phyloP scores from a whole-genome alignment of 2,329 filamentous ascomycete genomes.

The Cladosporium sp. region DNA sequence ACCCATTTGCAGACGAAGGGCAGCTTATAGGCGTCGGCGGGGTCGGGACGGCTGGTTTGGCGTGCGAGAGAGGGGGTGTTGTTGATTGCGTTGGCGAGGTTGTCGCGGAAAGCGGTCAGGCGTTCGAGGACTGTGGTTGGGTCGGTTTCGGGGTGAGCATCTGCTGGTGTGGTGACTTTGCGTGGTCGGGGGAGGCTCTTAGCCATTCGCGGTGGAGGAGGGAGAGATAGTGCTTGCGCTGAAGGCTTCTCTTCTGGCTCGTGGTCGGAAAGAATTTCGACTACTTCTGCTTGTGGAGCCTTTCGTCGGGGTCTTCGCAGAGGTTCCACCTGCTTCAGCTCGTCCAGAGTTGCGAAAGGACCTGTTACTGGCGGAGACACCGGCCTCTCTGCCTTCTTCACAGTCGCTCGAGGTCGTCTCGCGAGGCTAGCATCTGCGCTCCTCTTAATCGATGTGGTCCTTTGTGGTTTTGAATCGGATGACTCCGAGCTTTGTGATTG shows the following conservation, averaged over 20 bases:
- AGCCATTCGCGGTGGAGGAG: constrained; percentile 27
- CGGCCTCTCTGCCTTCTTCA: constrained; percentile 19
- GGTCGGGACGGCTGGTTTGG: constrained; percentile 15
- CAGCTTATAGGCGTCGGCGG: constrained; percentile 47
- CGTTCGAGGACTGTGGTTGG: constrained; percentile 43
- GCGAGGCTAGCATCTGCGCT: constrained; percentile 35
- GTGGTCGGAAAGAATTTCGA: constrained; percentile 34
- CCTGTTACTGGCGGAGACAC: constrained; percentile 24
- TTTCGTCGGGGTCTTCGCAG: constrained; percentile 25
- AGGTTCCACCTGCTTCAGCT: constrained; percentile 27
- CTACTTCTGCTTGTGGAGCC: constrained; percentile 25
- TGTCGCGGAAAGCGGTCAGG: constrained; percentile 43
- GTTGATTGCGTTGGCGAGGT: constrained; percentile 41
- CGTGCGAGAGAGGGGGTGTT: constrained; percentile 36
- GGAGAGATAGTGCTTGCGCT: constrained; percentile 20
- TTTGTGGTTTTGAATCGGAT: constrained; percentile 21
- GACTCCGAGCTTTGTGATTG: constrained; percentile 24
- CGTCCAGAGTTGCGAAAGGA: constrained; percentile 30
- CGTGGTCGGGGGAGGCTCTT: constrained; percentile 25
- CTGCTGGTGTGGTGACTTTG: constrained; percentile 16
- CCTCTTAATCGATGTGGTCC: constrained; percentile 24
- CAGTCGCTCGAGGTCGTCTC: constrained; percentile 28
- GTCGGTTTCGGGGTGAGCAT: constrained; percentile 36
- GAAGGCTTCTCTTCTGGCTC: constrained; percentile 24
- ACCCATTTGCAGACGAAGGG: constrained; percentile 72